A percentile compares a stretch with the other conserved stretches of the same genome.
phyloP scores from a whole-genome alignment of 2,329 filamentous ascomycete genomes.

The Corynespora cassiicola region DNA sequence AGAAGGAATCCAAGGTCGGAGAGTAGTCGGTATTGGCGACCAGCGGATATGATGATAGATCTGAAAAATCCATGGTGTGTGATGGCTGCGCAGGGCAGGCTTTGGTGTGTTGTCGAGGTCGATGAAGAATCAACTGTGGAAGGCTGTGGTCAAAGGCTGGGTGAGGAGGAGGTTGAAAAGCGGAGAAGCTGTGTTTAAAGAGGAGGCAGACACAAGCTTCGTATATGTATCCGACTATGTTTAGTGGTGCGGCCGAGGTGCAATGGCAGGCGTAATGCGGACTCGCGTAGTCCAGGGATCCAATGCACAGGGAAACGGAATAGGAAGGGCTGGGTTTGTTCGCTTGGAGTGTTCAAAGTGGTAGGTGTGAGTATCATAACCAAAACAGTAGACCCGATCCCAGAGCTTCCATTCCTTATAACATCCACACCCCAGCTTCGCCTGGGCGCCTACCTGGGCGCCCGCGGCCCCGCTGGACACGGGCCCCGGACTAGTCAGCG shows the following conservation, averaged over 20 bases:
- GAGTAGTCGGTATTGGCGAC: slow-evolving; percentile 32
- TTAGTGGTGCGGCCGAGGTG: slow-evolving; percentile 15
- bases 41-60: slow-evolving; percentile 21
- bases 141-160: slow-evolving; percentile 5
- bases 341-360: too few species aligned
- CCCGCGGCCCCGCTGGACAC: too few species aligned
- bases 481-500: too few species aligned
- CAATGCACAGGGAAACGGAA: too few species aligned
- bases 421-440: too few species aligned
- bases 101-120: slow-evolving; percentile 12
- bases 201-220: slow-evolving; percentile 17
- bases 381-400: too few species aligned
- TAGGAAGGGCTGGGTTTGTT: too few species aligned
- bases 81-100: slow-evolving; percentile 9
- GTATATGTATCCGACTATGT: slow-evolving; percentile 23
- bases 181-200: slow-evolving; percentile 7
- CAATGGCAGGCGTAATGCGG: slow-evolving; percentile 18
- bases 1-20: slow-evolving; percentile 25
- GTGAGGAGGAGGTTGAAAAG: slow-evolving; percentile 6
- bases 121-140: slow-evolving; percentile 7
- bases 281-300: slow-evolving; percentile 21
- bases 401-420: too few species aligned
- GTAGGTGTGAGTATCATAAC: too few species aligned
- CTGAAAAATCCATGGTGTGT: slow-evolving; percentile 28
- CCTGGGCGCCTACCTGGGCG: too few species aligned